phyloP scores from a whole-genome alignment of 805 yeast genomes.

The Lipomyces lipofer region DNA sequence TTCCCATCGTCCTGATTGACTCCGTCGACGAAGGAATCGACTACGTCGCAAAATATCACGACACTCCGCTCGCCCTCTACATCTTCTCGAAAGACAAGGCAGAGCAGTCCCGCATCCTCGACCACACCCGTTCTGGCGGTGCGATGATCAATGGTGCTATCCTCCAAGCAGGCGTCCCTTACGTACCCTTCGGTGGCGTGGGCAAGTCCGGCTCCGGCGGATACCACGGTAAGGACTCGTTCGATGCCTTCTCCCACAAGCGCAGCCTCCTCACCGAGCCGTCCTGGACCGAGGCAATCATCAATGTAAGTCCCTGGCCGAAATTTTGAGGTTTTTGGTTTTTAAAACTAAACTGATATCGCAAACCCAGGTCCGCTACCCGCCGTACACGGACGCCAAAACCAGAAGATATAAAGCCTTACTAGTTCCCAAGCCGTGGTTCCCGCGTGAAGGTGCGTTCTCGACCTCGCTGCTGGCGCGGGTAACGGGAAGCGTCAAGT shows the following conservation, averaged over 20 bases:
- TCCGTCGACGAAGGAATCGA: constrained; percentile 49
- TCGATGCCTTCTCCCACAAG: constrained; percentile 73
- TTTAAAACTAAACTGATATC: neutral
- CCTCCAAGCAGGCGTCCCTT: constrained; percentile 64
- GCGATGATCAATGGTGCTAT: constrained; percentile 68
- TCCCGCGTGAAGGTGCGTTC: constrained; percentile 27
- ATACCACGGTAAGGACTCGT: constrained; percentile 74
- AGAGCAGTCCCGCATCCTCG: constrained; percentile 53
- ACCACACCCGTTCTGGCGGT: constrained; percentile 69
- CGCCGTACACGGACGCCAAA: constrained; percentile 19
- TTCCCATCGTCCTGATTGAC: constrained; percentile 66
- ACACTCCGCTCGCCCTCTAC: constrained; percentile 81
- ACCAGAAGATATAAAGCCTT: neutral
- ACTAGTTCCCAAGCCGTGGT: constrained; percentile 4
- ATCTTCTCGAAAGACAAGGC: constrained; percentile 53
- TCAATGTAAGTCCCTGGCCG: constrained; percentile 71
- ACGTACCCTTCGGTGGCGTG: constrained; percentile 89
- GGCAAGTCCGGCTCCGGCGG: constrained; percentile 81
- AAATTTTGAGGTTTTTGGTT: neutral
- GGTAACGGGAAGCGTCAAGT: constrained; percentile 2
- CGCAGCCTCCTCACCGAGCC: constrained; percentile 68
- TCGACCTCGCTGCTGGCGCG: constrained; percentile 12
- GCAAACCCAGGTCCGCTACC: constrained; percentile 15
- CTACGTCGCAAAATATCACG: constrained; percentile 46
- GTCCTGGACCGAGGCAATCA: constrained; percentile 58